Evolutionary conservation across 306 rosid genomes (phyloP).

Genomic region (Abrus precatorius): DNA sequence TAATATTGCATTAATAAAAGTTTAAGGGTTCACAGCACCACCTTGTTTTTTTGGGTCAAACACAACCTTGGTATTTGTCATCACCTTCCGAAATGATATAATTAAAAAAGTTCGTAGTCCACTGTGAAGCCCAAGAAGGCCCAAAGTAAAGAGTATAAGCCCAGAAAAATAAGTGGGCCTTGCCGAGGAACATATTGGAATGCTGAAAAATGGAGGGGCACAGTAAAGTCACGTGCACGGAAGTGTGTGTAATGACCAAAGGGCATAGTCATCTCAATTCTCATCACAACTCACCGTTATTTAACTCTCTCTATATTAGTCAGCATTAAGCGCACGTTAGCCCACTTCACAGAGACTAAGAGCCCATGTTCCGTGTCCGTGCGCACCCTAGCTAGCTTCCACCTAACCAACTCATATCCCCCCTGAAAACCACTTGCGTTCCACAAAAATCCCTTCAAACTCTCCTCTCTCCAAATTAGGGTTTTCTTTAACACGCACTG

Average conservation of each 20-base stretch:
- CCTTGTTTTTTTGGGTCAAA: no score
- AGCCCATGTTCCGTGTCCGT: constrained; percentile 40
- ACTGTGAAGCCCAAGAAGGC: not conserved
- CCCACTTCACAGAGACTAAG: constrained; percentile 1
- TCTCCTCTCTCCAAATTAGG: constrained; percentile 48
- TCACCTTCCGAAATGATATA: not conserved
- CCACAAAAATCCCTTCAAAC: constrained; percentile 58
- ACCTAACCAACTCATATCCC: constrained; percentile 62
- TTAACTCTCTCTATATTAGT: not conserved
- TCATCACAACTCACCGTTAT: not conserved
- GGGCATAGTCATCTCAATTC: not conserved
- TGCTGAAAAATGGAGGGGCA: not conserved
- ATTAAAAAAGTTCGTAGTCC: not conserved
- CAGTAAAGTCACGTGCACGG: constrained; percentile 41
- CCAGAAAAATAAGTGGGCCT: not conserved
- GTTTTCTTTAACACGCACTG: constrained; percentile 37
- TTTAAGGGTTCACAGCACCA: no score
- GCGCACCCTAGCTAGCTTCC: constrained; percentile 55
- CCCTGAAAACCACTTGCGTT: constrained; percentile 64
- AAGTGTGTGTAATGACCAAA: not conserved
- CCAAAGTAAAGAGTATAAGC: not conserved
- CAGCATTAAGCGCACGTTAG: constrained; percentile 60
- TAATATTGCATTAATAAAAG: no score
- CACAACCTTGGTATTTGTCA: no score
- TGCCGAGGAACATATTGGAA: not conserved